Evolutionary conservation across 1,284 basidiomycete genomes (phyloP).

Genomic region (Ustilago tritici): DNA sequence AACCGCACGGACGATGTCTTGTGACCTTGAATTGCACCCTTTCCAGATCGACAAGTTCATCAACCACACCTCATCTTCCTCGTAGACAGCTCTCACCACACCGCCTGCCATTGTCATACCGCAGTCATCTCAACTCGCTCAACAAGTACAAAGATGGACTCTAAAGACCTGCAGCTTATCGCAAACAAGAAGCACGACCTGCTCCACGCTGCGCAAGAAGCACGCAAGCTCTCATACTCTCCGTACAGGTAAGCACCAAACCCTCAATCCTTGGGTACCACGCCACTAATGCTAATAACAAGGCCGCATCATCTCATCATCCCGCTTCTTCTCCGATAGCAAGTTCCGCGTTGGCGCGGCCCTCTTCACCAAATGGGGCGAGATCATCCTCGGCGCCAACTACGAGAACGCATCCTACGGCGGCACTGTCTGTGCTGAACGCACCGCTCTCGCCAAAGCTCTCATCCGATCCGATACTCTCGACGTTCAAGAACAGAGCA

Average conservation of each 20-base stretch:
- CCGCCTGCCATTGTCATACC: not conserved
- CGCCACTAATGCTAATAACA: not conserved
- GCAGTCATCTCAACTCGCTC: not conserved
- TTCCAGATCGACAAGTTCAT: not conserved
- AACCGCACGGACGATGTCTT: constrained; percentile 22
- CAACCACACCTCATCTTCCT: not conserved
- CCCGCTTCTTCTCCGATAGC: constrained; percentile 70
- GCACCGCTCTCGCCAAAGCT: constrained; percentile 61
- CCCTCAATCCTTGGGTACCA: not conserved
- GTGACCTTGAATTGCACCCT: constrained; percentile 10
- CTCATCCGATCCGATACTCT: constrained; percentile 39
- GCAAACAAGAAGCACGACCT: constrained; percentile 53
- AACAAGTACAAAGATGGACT: constrained; percentile 29
- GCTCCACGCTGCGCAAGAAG: constrained; percentile 56
- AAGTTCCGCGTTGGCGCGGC: constrained; percentile 91
- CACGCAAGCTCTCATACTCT: constrained; percentile 60
- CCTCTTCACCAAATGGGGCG: constrained; percentile 78
- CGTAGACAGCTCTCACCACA: not conserved
- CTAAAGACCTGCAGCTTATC: constrained; percentile 34
- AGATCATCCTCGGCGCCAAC: constrained; percentile 84
- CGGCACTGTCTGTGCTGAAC: constrained; percentile 70
- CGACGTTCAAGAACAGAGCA: constrained; percentile 24
- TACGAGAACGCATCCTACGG: constrained; percentile 92
- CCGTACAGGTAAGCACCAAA: constrained; percentile 60
- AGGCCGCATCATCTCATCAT: too few species aligned